Conservation (phyloP, 1,284 basidiomycete genomes). For the Apiotrichum veenhuisii region DNA sequence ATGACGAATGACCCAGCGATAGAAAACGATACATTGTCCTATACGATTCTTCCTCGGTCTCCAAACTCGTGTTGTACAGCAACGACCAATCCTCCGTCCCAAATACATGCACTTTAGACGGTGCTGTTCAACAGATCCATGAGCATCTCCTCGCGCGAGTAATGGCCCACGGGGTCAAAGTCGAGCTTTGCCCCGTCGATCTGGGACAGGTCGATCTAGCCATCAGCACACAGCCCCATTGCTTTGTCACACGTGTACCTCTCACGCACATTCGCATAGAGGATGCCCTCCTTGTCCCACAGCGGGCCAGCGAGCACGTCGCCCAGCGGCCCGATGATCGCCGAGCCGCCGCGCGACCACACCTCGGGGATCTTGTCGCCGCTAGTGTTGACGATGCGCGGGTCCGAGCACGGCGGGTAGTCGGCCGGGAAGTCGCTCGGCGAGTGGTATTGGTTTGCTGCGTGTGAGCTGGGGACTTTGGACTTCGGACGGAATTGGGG, state of each 20-base stretch:
- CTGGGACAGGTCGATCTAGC: slow-evolving; percentile 59
- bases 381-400: background rate
- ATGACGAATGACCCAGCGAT: too few relatives aligned
- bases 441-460: slow-evolving; percentile 34
- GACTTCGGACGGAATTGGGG: too few relatives aligned
- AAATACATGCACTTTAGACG: background rate
- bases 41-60: too few relatives aligned
- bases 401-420: slow-evolving; percentile 21
- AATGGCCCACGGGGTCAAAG: slow-evolving; percentile 66
- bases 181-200: slow-evolving; percentile 66
- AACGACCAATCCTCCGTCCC: too few relatives aligned
- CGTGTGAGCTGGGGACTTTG: background rate
- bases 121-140: slow-evolving; percentile 11
- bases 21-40: too few relatives aligned
- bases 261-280: slow-evolving; percentile 56
- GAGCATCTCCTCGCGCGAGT: slow-evolving; percentile 58
- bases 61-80: too few relatives aligned
- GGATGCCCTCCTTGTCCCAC: slow-evolving; percentile 58
- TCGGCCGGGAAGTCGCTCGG: slow-evolving; percentile 27
- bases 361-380: slow-evolving; percentile 14
- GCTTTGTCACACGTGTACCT: background rate
- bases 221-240: slow-evolving; percentile 5
- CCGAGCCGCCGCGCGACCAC: slow-evolving; percentile 57
- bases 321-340: slow-evolving; percentile 66
- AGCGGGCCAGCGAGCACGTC: slow-evolving; percentile 66